These are phyloP conservation scores for Zopfochytrium polystomum DNA, from an alignment of 371 early-diverging fungal species.

Conservation along the genomic window DNA sequence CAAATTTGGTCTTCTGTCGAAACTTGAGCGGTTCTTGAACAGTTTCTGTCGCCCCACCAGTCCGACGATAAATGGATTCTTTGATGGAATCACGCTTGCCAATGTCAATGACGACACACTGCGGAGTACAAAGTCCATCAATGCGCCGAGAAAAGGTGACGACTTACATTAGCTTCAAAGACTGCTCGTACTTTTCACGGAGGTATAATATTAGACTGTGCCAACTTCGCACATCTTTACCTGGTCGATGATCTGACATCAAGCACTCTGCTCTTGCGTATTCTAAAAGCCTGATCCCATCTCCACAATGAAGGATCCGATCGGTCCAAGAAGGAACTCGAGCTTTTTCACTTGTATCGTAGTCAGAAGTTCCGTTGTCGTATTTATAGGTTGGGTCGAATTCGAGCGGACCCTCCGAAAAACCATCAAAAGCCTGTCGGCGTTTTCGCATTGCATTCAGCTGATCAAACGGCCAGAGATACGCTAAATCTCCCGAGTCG, in stretches of 20 bases:
- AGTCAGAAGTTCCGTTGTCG: constrained; percentile 74
- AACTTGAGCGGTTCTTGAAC: neutral
- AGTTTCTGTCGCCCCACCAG: neutral
- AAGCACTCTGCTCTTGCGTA: constrained; percentile 62
- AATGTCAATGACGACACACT: constrained; percentile 22
- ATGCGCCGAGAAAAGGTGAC: neutral
- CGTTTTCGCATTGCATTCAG: constrained; percentile 61
- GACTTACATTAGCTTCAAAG: constrained; percentile 1
- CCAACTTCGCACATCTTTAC: no score
- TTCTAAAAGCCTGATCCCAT: constrained; percentile 34
- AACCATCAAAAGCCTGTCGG: constrained; percentile 70
- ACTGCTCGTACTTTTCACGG: constrained; percentile 11
- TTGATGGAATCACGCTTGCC: constrained; percentile 16
- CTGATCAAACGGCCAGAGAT: constrained; percentile 49
- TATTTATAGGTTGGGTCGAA: constrained; percentile 95
- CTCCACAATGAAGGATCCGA: constrained; percentile 69
- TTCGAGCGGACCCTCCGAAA: constrained; percentile 70
- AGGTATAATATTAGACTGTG: no score
- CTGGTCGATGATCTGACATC: constrained; percentile 81
- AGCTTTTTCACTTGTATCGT: constrained; percentile 86
- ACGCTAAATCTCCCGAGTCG: constrained; percentile 12
- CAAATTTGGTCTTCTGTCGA: neutral
- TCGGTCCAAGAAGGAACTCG: constrained; percentile 91
- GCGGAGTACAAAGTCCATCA: neutral
- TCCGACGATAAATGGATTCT: constrained; percentile 14